phyloP scores from a whole-genome alignment of 2,329 filamentous ascomycete species.

The Plenodomus lindquistii region DNA sequence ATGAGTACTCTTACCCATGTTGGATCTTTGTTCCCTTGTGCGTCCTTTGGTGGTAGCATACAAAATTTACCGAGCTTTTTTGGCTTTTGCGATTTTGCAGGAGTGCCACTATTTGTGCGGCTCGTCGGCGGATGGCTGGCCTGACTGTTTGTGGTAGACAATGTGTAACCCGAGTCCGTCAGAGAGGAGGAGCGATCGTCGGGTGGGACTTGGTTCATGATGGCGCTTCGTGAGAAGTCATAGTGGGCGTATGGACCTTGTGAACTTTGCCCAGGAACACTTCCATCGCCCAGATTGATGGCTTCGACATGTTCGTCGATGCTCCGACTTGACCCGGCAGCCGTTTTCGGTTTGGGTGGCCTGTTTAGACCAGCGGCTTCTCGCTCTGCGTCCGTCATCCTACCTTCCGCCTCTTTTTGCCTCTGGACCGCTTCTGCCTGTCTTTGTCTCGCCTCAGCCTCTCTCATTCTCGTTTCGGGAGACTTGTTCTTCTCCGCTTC shows the following conservation, averaged over 20 bases:
- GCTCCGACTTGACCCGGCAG: background rate
- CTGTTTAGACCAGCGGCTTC: background rate
- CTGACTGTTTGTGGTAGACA: constrained; percentile 23
- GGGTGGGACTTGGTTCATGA: constrained; percentile 31
- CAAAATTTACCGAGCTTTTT: constrained; percentile 76
- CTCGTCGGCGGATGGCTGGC: constrained; percentile 1
- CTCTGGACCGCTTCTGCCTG: constrained; percentile 9
- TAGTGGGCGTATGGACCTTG: constrained; percentile 30
- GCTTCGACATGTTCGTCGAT: constrained; percentile 27
- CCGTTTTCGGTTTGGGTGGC: background rate
- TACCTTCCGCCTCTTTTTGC: constrained; percentile 6
- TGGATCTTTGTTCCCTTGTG: constrained; percentile 63
- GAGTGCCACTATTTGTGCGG: background rate
- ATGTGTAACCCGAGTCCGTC: constrained; percentile 23
- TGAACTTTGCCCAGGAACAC: constrained; percentile 2
- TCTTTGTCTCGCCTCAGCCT: constrained; percentile 12
- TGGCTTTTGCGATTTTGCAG: constrained; percentile 33
- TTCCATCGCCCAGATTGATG: constrained; percentile 20
- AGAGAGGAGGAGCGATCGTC: constrained; percentile 24
- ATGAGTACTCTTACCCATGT: constrained; percentile 82
- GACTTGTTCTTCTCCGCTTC: constrained; percentile 10
- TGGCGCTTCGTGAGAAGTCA: constrained; percentile 35
- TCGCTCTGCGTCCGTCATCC: background rate
- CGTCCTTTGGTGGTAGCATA: constrained; percentile 65
- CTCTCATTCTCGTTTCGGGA: constrained; percentile 8